phyloP scores from a whole-genome alignment of 345 rosid genomes.

The Rhizophora mangle region DNA sequence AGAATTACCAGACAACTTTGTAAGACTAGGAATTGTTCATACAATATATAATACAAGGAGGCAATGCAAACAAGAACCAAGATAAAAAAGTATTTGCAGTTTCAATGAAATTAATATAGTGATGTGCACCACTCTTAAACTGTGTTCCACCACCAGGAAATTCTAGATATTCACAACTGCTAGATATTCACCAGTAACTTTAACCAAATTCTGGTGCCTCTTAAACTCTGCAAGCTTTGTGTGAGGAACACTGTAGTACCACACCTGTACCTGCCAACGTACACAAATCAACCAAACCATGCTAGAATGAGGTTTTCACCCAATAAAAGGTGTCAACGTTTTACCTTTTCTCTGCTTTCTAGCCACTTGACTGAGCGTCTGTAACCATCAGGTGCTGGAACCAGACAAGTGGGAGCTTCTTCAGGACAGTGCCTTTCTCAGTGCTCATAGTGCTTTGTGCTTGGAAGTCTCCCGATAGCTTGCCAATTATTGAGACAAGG shows the following conservation, averaged over 20 bases:
- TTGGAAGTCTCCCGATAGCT: constrained; percentile 63
- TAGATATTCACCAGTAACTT: constrained; percentile 81
- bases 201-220: constrained; percentile 99
- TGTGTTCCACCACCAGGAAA: constrained; percentile 99
- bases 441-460: constrained; percentile 92
- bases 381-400: constrained; percentile 82
- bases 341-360: constrained; percentile 82
- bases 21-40: neutral
- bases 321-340: neutral
- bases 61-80: neutral
- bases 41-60: neutral
- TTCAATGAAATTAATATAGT: constrained; percentile 84
- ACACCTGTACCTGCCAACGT: constrained; percentile 51
- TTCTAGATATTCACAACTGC: too few species aligned
- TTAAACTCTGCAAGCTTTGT: constrained; percentile 77
- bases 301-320: neutral
- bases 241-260: too few species aligned
- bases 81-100: constrained; percentile 37
- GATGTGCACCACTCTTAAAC: constrained; percentile 88
- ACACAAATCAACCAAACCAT: neutral
- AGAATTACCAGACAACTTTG: neutral
- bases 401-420: constrained; percentile 98
- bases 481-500: constrained; percentile 91
- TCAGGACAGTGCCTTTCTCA: too few species aligned
- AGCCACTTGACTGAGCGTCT: constrained; percentile 42